Base-by-base conservation (phyloP, 1,284 basidiomycete species). In the Marasmius fiardii region DNA sequence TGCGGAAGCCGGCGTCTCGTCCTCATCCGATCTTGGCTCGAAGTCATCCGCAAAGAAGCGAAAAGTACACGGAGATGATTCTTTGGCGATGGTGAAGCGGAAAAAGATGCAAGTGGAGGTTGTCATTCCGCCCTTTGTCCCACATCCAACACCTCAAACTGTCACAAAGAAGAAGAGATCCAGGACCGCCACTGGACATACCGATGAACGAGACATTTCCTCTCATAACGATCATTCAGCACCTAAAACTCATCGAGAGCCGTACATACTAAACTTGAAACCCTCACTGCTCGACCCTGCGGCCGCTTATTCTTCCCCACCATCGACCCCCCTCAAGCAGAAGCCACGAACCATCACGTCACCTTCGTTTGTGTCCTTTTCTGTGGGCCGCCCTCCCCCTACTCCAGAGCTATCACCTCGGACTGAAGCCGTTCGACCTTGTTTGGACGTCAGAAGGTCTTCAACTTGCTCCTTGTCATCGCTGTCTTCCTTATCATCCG, bases 401-500 rank as follows among this genome's bases (percentile, higher is more conserved):
- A 58, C 56, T 20, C 59, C 59, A 11, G 59, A 60, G 31, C 33
- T 55, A 24, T 58, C 59, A 4, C 59, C 59, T 34, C 39, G 11
- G 11, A 8, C 39, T 41, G 39, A 41, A 20, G 20, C 20, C n/a
- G 7, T 16, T 16, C 39, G 20, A 18, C n/a, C n/a, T 4, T 10
- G 20, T 4, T 7, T 41, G 16, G 39, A 49, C 26, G 47, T 18
- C 12, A 49, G 47, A 16, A 5, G 47, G n/a, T 6, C 31, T 12
- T 49, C 47, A 4, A 49, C 47, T 16, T 49, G 24, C 8, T 49
- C 47, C 6, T 31, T 49, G 8, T 49, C 47, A 4, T 49, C 47
- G 7, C 16, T 49, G 18, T 49, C 47, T 11, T 49, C 47, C 31
- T 2, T 49, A 8, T 49, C 47, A 12, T 31, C 47, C 11, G 12